A percentile compares a stretch with the other conserved stretches of the same genome.
These are phyloP conservation scores for Ophiostoma ips DNA, from an alignment of 2,329 filamentous ascomycete species.

Conservation along the genomic window DNA sequence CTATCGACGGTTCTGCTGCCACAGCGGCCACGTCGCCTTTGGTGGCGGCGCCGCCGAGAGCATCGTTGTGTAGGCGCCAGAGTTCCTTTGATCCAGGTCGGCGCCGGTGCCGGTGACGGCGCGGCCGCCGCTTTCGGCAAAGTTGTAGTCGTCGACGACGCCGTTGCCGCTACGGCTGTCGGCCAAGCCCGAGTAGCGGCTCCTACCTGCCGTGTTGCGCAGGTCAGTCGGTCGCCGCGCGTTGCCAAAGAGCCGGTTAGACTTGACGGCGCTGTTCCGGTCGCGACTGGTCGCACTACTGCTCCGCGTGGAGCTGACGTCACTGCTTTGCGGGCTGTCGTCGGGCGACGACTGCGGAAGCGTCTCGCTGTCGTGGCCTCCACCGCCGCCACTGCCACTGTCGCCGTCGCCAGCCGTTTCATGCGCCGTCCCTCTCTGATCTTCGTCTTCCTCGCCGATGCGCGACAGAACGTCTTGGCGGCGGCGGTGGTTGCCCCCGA, in stretches of 20 bases:
- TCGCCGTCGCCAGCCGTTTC: background rate
- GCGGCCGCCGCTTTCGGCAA: background rate
- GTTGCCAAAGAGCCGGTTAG: background rate
- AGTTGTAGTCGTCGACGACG: background rate
- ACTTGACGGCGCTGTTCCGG: background rate
- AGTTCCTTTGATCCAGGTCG: background rate
- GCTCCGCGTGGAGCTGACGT: background rate
- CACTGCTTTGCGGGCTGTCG: background rate
- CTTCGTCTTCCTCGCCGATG: slow-evolving; percentile 21
- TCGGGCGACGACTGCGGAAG: background rate
- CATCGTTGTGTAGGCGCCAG: background rate
- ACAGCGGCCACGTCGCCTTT: slow-evolving; percentile 25
- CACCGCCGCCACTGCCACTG: no score
- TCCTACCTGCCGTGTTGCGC: slow-evolving; percentile 3
- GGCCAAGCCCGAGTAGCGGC: background rate
- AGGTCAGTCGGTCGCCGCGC: background rate
- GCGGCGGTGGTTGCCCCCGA: slow-evolving; percentile 29
- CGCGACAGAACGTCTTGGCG: slow-evolving; percentile 23
- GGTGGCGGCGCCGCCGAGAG: background rate
- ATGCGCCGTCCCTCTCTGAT: background rate
- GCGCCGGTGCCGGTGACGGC: background rate
- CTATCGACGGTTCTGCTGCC: slow-evolving; percentile 45
- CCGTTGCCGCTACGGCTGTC: background rate
- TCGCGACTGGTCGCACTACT: background rate
- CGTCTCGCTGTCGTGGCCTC: background rate